Percentiles rank a stretch among this genome's conserved stretches.
phyloP scores from a whole-genome alignment of 2,329 filamentous ascomycete genomes.

The Colletotrichum sp. region DNA sequence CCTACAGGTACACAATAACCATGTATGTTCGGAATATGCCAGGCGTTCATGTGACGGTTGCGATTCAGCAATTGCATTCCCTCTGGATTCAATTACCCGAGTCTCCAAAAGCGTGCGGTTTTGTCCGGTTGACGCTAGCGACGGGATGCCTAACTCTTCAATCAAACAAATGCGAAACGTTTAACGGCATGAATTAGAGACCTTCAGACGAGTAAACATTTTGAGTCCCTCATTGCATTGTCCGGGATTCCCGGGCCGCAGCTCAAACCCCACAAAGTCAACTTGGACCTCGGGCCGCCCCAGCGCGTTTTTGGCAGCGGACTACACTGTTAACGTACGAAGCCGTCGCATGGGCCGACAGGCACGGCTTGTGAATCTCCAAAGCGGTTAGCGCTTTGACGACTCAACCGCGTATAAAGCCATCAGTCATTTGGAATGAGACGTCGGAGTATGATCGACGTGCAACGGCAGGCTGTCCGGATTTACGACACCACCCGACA shows the following conservation, averaged over 20 bases:
- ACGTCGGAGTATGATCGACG: background rate
- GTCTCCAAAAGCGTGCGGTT: background rate
- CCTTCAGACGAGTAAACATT: background rate
- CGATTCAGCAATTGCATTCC: background rate
- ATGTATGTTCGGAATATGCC: background rate
- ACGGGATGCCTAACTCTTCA: background rate
- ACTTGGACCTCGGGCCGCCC: background rate
- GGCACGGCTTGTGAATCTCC: background rate
- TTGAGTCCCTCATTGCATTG: background rate
- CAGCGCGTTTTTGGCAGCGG: background rate
- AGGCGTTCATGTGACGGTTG: background rate
- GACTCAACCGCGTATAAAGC: background rate
- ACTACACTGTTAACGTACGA: background rate
- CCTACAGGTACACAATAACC: background rate
- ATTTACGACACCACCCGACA: background rate
- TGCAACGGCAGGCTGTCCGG: background rate
- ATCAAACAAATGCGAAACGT: background rate
- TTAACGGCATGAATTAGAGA: background rate
- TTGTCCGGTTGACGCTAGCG: background rate
- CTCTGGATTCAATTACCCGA: background rate
- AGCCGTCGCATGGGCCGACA: background rate
- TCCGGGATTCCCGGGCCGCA: background rate
- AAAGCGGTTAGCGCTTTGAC: background rate
- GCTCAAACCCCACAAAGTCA: background rate
- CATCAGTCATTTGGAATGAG: background rate